Base-by-base conservation (phyloP, 441 rosid species). In the Arabidopsis hybrid region DNA sequence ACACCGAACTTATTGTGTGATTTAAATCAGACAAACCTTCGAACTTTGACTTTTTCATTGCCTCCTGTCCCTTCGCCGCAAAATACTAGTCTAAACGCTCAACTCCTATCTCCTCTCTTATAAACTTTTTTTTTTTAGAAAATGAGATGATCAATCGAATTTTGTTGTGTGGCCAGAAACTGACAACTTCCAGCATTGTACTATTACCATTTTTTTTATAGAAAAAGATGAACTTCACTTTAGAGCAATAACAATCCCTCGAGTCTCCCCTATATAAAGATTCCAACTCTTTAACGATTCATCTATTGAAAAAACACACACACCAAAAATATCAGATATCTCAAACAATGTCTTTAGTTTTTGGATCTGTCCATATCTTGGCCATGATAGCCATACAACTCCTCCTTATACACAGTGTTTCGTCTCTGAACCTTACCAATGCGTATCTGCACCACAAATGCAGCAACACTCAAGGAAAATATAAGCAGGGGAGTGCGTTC, bases 381-480 rank as follows among this genome's bases (percentile, higher is more conserved):
- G 45, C 8, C 13, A 12, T 58, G 8, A 13, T 35, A 4, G 31
- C 14, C 29, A 8, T 58, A 58, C 29, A 58, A 17, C 45, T 58
- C 45, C 21, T 42, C 7, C 46, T 42, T 29, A 42, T 43, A 58
- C 2, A 13, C 43, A 58, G 7, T 10, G 63, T 58, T 35, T 58
- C 31, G 11, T 35, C 63, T 13, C 2, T 59, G 32, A 59, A 59
- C n/a, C 46, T 59, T 38, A 59, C 64, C 1, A 59, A 59, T 59
- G 29, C 13, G 8, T 59, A 59, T 59, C 32, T 59, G 1, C 8
- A 59, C 46, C 64, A 59, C 64, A 59, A 38, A 38, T 59, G 64
- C n/a, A 88, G 76, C n/a, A 71, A 73, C 79, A 63, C 26, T 11
- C 17, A 83, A 9, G 81, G 76, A 12, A 81, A 79, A 61, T 88